These are phyloP conservation scores for Calonectria leucothoes DNA, from an alignment of 2,329 filamentous ascomycete species.

Conservation along the genomic window DNA sequence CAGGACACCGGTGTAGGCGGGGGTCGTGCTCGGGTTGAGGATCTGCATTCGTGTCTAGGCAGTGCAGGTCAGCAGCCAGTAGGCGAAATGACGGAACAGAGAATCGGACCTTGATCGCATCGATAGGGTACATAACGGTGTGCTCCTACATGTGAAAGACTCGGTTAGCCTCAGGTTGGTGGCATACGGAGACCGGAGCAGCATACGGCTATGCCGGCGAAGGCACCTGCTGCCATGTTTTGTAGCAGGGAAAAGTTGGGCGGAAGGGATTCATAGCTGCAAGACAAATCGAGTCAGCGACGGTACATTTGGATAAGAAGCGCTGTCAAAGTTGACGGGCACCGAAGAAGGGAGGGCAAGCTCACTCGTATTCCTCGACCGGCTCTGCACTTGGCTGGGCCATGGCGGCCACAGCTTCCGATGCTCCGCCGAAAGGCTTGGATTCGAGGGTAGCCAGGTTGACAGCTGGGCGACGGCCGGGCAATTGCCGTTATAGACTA, in stretches of 20 bases:
- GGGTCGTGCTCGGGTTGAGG: slow-evolving; percentile 82
- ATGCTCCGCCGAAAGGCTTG: slow-evolving; percentile 70
- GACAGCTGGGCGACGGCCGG: slow-evolving; percentile 50
- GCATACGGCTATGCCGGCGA: slow-evolving; percentile 92
- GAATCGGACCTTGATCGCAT: slow-evolving; percentile 87
- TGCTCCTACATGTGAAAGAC: slow-evolving; percentile 75
- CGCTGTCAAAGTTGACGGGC: background rate
- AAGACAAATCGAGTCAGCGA: background rate
- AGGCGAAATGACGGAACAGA: background rate
- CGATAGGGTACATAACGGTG: slow-evolving; percentile 98
- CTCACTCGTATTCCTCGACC: slow-evolving; percentile 75
- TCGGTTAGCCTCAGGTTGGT: slow-evolving; percentile 23
- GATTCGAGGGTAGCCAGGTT: slow-evolving; percentile 73
- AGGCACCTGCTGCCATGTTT: slow-evolving; percentile 96
- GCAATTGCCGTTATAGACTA: slow-evolving; percentile 30
- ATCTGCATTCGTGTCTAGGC: slow-evolving; percentile 96
- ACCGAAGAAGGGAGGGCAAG: slow-evolving; percentile 7
- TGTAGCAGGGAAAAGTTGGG: slow-evolving; percentile 93
- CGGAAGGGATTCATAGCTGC: slow-evolving; percentile 91
- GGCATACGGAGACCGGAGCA: background rate
- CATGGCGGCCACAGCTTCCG: slow-evolving; percentile 76
- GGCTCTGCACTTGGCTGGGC: slow-evolving; percentile 74
- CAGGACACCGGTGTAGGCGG: slow-evolving; percentile 89
- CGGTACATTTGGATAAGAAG: background rate
- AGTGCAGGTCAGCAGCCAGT: slow-evolving; percentile 30